These are phyloP conservation scores for Pseudonitzschia multistriata DNA, from an alignment of 108 stramenopile species.

Conservation along the genomic window DNA sequence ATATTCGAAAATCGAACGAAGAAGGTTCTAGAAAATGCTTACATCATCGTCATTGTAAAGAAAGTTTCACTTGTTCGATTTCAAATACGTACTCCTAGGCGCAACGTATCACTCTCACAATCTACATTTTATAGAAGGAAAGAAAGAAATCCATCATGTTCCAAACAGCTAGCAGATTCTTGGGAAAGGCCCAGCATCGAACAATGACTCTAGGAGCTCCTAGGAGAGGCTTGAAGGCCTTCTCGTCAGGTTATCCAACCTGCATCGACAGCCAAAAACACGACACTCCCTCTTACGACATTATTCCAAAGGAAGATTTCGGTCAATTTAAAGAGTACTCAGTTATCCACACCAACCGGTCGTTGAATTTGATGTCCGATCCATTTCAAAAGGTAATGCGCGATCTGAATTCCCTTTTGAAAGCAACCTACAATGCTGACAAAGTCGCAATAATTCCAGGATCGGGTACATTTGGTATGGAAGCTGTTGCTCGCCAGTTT, in stretches of 20 bases:
- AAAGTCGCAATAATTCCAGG: constrained; percentile 92
- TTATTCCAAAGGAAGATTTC: constrained; percentile 70
- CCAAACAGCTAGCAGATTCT: neutral
- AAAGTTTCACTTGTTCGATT: too few relatives aligned
- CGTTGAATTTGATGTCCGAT: constrained; percentile 87
- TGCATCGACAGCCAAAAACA: neutral
- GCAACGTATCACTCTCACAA: neutral
- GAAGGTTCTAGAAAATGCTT: neutral
- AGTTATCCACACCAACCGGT: constrained; percentile 89
- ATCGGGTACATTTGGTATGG: constrained; percentile 88
- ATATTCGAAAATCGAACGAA: neutral
- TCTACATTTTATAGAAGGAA: neutral
- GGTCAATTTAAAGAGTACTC: constrained; percentile 83
- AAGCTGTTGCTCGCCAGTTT: constrained; percentile 91
- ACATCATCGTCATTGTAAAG: too few relatives aligned
- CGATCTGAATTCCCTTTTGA: constrained; percentile 79
- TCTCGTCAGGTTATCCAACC: neutral
- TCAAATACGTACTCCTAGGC: too few relatives aligned
- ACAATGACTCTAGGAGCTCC: neutral
- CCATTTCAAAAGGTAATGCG: constrained; percentile 91
- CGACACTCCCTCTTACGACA: constrained; percentile 28
- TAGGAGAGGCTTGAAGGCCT: neutral
- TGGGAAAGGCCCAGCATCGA: neutral
- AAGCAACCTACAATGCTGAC: constrained; percentile 84
- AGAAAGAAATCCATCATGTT: neutral